Conservation (phyloP, 2,329 filamentous ascomycete species). For the Curvularia lunata region DNA sequence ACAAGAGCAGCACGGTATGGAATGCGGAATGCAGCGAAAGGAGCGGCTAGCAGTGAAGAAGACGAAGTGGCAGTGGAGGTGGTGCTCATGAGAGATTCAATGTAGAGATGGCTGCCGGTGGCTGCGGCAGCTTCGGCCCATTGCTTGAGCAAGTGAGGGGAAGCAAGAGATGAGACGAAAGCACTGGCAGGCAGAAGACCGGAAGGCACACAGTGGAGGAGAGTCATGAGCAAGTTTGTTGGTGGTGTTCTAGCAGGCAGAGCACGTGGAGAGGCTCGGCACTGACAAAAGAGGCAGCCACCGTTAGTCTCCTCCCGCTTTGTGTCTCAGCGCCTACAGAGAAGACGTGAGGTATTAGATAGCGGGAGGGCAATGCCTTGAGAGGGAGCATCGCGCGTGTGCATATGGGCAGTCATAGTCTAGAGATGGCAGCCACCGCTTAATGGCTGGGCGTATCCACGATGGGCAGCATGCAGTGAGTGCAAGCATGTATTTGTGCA, state of each 20-base stretch:
- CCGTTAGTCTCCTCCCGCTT: slow-evolving; percentile 67
- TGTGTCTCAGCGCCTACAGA: slow-evolving; percentile 70
- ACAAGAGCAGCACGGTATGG: slow-evolving; percentile 34
- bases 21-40: slow-evolving; percentile 42
- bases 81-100: slow-evolving; percentile 30
- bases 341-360: slow-evolving; percentile 71
- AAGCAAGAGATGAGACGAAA: slow-evolving; percentile 25
- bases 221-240: slow-evolving; percentile 37
- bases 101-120: slow-evolving; percentile 30
- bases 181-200: slow-evolving; percentile 19
- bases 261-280: slow-evolving; percentile 41
- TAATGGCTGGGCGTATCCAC: not conserved
- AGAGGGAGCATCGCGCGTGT: not conserved
- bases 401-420: not conserved
- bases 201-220: slow-evolving; percentile 30
- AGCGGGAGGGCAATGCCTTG: slow-evolving; percentile 60
- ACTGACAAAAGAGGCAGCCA: slow-evolving; percentile 42
- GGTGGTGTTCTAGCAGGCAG: slow-evolving; percentile 34
- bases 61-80: slow-evolving; percentile 38
- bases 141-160: slow-evolving; percentile 22
- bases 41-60: slow-evolving; percentile 45
- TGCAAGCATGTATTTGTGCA: no score
- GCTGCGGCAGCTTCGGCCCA: slow-evolving; percentile 32
- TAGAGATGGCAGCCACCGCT: not conserved
- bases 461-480: not conserved